Evolutionary conservation across 176 grass and related monocot genomes (phyloP), one percentile per base, ranked within the genome.

Genomic region (Paspalum notatum): DNA sequence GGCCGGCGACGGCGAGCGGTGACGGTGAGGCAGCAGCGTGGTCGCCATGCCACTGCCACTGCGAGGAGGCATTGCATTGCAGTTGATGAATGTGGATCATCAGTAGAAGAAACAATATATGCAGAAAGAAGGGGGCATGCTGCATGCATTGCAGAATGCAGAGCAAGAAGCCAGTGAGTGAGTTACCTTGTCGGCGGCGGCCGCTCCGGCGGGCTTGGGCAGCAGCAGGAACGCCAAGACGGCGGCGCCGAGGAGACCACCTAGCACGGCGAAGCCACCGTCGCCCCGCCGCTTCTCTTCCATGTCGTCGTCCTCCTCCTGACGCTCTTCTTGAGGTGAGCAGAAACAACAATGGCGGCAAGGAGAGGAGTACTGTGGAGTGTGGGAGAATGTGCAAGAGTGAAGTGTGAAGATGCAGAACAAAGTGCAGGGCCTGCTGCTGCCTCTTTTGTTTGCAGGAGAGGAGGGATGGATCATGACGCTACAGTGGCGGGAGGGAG

Each of bases 111-210:
- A 32, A 32, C 32, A 32, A 32, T 32, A 3, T n/a, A n/a, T n/a
- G 32, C 32, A 3, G n/a, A n/a, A 32, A 32, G 32, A 32, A 32
- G 32, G 32, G 32, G n/a, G n/a, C n/a, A n/a, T n/a, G n/a, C n/a
- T n/a, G n/a, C n/a, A 32, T 2, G 32, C 32, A 32, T 32, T 32
- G 32, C 32, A 32, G 32, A 32, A 32, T 32, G 32, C 32, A 32
- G 32, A 32, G 32, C 32, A 32, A 32, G 32, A 32, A 32, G 32
- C 3, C 32, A 32, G 32, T 32, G 32, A 32, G 32, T 32, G 32
- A 3, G 32, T 47, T 74, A 81, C 85, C 70, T 64, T 51, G 71
- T 66, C 61, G 38, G 74, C 68, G 38, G 62, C 43, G 10, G 65
- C 74, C 1, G 73, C 86, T 42, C 13, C 68, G 61, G 18, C 59